Evolutionary conservation across 2,329 filamentous ascomycete species (phyloP).

Genomic region (Blastomyces gilchristii): DNA sequence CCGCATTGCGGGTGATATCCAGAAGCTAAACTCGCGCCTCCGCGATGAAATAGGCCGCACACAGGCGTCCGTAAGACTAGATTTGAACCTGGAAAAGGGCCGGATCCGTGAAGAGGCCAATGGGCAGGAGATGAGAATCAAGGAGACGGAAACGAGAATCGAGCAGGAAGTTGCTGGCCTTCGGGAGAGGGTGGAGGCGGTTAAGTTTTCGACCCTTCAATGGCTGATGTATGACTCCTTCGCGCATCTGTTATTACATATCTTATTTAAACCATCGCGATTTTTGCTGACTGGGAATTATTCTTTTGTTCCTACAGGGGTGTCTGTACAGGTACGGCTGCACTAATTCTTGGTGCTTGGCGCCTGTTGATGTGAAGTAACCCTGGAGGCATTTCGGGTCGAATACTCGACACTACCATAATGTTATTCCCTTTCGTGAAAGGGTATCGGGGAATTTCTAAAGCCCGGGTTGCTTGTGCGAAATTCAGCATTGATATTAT

Average conservation of each 20-base stretch:
- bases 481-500: background rate
- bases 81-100: slow-evolving; percentile 93
- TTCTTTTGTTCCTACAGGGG: slow-evolving; percentile 35
- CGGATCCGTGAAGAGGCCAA: slow-evolving; percentile 93
- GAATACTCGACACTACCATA: no score
- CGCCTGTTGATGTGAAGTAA: slow-evolving; percentile 49
- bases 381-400: background rate
- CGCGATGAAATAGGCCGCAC: slow-evolving; percentile 91
- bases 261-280: background rate
- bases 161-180: slow-evolving; percentile 92
- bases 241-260: background rate
- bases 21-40: slow-evolving; percentile 79
- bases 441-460: no score
- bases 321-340: slow-evolving; percentile 56
- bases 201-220: slow-evolving; percentile 96
- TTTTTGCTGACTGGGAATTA: slow-evolving; percentile 20
- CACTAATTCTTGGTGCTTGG: slow-evolving; percentile 58
- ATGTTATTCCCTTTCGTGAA: background rate
- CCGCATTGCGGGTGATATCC: slow-evolving; percentile 83
- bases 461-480: background rate
- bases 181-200: slow-evolving; percentile 84
- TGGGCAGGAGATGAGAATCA: slow-evolving; percentile 92
- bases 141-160: slow-evolving; percentile 96
- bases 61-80: slow-evolving; percentile 81
- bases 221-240: slow-evolving; percentile 78